A percentile compares a stretch with the other conserved stretches of the same genome.
phyloP scores from a whole-genome alignment of 345 rosid species.

The Trapa incisa region DNA sequence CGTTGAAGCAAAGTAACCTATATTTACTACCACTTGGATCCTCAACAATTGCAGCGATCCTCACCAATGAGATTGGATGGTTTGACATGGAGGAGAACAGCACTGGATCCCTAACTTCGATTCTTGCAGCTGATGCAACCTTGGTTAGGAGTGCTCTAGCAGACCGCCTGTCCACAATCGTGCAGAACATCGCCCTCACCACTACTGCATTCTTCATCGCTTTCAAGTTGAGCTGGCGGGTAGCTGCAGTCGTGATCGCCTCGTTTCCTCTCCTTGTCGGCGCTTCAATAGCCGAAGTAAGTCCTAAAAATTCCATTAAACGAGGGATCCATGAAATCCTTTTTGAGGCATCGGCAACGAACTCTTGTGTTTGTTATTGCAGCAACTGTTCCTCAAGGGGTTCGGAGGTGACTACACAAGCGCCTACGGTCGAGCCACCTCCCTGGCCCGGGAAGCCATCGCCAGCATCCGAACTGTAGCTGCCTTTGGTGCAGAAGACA shows the following conservation, averaged over 20 bases:
- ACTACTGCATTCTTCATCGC: conserved; percentile 61
- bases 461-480: conserved; percentile 60
- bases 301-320: background rate
- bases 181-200: conserved; percentile 65
- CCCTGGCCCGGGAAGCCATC: conserved; percentile 67
- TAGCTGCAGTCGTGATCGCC: conserved; percentile 65
- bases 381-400: conserved; percentile 75
- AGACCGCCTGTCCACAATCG: conserved; percentile 68
- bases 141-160: conserved; percentile 65
- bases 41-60: conserved; percentile 39
- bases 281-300: conserved; percentile 65
- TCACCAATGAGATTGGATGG: conserved; percentile 76
- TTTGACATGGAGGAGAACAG: conserved; percentile 74
- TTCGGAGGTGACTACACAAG: conserved; percentile 59
- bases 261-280: conserved; percentile 68
- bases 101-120: conserved; percentile 50
- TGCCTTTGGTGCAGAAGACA: conserved; percentile 57
- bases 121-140: conserved; percentile 74
- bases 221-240: conserved; percentile 63
- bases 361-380: conserved; percentile 10
- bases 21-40: background rate
- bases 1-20: conserved; percentile 1
- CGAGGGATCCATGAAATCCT: background rate
- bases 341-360: background rate
- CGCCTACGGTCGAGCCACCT: conserved; percentile 49